Percentiles rank a stretch among this genome's conserved stretches.
These are phyloP conservation scores for Thuidium tamariscinum DNA, from an alignment of 225 moss, liverwort and hornwort species.

Conservation along the genomic window DNA sequence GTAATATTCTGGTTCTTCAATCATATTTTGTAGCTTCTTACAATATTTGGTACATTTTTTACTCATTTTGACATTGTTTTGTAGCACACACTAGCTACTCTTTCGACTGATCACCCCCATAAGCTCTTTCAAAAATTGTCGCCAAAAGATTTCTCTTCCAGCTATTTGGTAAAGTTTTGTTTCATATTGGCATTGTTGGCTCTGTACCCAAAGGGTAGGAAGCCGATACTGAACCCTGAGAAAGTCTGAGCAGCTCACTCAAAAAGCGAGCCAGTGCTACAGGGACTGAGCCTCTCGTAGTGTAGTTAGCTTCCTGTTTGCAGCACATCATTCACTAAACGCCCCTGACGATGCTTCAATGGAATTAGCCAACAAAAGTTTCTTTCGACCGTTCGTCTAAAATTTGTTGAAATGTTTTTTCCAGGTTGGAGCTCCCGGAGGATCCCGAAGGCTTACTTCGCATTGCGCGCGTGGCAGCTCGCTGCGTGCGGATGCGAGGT, in stretches of 20 bases:
- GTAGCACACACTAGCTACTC: not conserved
- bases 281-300: not conserved
- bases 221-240: not conserved
- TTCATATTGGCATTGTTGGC: not conserved
- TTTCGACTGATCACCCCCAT: not conserved
- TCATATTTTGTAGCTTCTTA: not conserved
- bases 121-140: not conserved
- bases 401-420: not conserved
- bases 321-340: not conserved
- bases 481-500: constrained; percentile 38
- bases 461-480: constrained; percentile 43
- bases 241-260: not conserved
- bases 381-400: not conserved
- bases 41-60: not conserved
- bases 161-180: not conserved
- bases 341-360: not conserved
- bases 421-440: constrained; percentile 16
- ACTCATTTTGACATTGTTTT: not conserved
- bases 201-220: not conserved
- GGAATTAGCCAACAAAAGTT: not conserved
- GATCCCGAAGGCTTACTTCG: constrained; percentile 31
- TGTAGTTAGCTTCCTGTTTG: not conserved
- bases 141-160: not conserved
- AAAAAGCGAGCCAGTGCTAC: not conserved
- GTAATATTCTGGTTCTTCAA: not conserved